A percentile compares a stretch with the other conserved stretches of the same genome.
These are phyloP conservation scores for Calocybe gambosa DNA, from an alignment of 1,284 basidiomycete species.

Conservation along the genomic window DNA sequence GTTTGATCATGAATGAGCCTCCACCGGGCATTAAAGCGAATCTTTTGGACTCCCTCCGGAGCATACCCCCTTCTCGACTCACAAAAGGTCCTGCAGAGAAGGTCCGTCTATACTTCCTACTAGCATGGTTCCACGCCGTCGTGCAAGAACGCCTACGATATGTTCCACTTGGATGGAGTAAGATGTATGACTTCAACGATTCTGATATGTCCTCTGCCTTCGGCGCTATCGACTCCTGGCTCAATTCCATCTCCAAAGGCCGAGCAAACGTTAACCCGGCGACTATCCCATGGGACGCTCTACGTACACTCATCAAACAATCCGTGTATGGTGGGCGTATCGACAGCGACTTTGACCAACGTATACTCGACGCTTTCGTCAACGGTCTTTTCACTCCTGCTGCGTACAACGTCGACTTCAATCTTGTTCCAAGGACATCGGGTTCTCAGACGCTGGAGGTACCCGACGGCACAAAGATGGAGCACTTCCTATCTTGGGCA, in stretches of 20 bases:
- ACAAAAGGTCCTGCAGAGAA: constrained; percentile 88
- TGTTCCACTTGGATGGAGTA: constrained; percentile 92
- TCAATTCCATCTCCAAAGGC: constrained; percentile 75
- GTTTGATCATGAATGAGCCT: constrained; percentile 96
- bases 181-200: constrained; percentile 96
- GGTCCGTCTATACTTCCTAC: constrained; percentile 83
- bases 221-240: constrained; percentile 87
- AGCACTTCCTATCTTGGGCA: constrained; percentile 88
- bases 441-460: constrained; percentile 58
- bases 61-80: constrained; percentile 65
- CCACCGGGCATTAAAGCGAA: constrained; percentile 95
- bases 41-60: constrained; percentile 83
- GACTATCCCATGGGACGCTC: constrained; percentile 88
- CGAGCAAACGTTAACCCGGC: constrained; percentile 87
- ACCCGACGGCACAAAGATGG: constrained; percentile 88
- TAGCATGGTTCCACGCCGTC: constrained; percentile 98
- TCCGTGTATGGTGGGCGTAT: constrained; percentile 92
- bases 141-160: constrained; percentile 95
- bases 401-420: constrained; percentile 90
- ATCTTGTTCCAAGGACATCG: constrained; percentile 67
- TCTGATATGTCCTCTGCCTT: constrained; percentile 94
- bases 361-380: constrained; percentile 87
- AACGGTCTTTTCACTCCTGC: constrained; percentile 80
- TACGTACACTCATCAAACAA: constrained; percentile 87
- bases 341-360: constrained; percentile 92